Conservation (phyloP, 2,329 filamentous ascomycete species). For the Pseudonectria buxi region DNA sequence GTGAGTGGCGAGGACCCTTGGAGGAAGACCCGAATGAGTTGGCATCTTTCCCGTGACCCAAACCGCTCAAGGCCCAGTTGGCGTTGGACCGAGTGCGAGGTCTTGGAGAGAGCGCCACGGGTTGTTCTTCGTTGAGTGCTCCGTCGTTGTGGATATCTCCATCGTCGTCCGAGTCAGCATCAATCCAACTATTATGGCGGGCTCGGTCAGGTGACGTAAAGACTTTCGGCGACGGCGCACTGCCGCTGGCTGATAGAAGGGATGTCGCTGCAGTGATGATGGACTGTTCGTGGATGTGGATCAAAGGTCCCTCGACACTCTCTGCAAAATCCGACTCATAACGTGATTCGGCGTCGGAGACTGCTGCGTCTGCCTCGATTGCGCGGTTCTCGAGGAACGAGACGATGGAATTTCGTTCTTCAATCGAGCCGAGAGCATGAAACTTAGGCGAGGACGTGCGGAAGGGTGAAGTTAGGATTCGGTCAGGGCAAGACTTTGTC, state of each 20-base stretch:
- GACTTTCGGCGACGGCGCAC: constrained; percentile 20
- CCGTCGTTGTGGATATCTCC: constrained; percentile 12
- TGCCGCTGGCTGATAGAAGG: constrained; percentile 24
- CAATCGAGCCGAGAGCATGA: constrained; percentile 28
- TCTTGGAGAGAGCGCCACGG: constrained; percentile 22
- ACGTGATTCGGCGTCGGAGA: constrained; percentile 29
- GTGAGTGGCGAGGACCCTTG: not conserved
- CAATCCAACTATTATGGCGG: constrained; percentile 31
- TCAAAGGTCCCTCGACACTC: constrained; percentile 26
- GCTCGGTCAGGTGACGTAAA: constrained; percentile 12
- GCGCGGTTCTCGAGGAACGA: constrained; percentile 26
- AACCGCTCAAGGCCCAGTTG: constrained; percentile 13
- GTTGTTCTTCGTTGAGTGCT: constrained; percentile 6
- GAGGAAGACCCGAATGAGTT: constrained; percentile 1
- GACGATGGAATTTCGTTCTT: constrained; percentile 30
- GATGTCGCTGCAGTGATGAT: constrained; percentile 32
- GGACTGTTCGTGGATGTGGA: constrained; percentile 28
- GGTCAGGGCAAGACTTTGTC: constrained; percentile 10
- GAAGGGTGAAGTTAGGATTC: constrained; percentile 20
- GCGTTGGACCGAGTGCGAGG: constrained; percentile 22
- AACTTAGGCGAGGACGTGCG: constrained; percentile 24
- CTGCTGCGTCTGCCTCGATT: constrained; percentile 13
- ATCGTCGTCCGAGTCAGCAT: constrained; percentile 29
- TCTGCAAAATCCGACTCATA: constrained; percentile 25
- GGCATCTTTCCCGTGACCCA: constrained; percentile 8